Evolutionary conservation across 352 stramenopile genomes (phyloP).

Genomic region (Salisapilia sapeloensis): DNA sequence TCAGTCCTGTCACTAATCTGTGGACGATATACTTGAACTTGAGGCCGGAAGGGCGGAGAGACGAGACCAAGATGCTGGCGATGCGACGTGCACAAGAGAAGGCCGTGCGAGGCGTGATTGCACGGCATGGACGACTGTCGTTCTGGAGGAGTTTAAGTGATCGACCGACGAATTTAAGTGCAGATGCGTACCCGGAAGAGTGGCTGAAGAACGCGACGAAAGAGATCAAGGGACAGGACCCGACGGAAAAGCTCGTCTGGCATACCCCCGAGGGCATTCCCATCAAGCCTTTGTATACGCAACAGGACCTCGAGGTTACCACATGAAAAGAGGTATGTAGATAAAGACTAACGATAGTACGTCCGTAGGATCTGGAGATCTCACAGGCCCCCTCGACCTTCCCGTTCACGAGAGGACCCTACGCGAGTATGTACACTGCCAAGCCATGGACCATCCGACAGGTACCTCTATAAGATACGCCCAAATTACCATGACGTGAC

Average conservation of each 20-base stretch:
- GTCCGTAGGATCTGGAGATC: constrained; percentile 19
- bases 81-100: too few relatives aligned
- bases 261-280: constrained; percentile 86
- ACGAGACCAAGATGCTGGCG: too few relatives aligned
- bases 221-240: constrained; percentile 73
- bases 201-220: constrained; percentile 49
- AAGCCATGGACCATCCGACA: constrained; percentile 90
- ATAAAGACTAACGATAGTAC: background rate
- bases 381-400: constrained; percentile 73
- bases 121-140: too few relatives aligned
- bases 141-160: too few relatives aligned
- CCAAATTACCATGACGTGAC: background rate
- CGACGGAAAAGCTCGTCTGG: constrained; percentile 47
- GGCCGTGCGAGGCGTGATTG: too few relatives aligned
- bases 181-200: constrained; percentile 16
- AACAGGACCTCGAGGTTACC: constrained; percentile 41
- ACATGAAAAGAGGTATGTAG: too few relatives aligned
- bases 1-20: too few relatives aligned
- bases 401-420: constrained; percentile 88
- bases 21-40: too few relatives aligned
- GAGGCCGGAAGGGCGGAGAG: too few relatives aligned
- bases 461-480: constrained; percentile 5
- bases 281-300: constrained; percentile 93
- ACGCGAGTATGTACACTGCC: constrained; percentile 95
- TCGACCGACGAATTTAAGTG: constrained; percentile 15